Percentiles rank a stretch among this genome's conserved stretches.
phyloP scores from a whole-genome alignment of 441 rosid species.

The Adansonia grandidieri region DNA sequence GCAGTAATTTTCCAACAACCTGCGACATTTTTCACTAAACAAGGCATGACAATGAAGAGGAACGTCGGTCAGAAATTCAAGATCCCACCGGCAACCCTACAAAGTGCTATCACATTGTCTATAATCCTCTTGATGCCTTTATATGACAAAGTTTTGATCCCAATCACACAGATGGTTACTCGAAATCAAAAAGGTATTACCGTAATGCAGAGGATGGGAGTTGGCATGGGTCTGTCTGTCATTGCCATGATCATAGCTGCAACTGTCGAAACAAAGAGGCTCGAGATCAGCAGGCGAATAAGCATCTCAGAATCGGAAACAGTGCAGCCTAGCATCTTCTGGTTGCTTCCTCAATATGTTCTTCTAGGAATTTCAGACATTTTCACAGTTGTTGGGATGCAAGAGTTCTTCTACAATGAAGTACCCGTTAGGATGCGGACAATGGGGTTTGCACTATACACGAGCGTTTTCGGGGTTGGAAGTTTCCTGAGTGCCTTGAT shows the following conservation, averaged over 20 bases:
- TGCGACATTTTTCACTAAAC: conserved; percentile 86
- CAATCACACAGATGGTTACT: conserved; percentile 50
- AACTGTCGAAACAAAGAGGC: conserved; percentile 67
- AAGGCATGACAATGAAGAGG: conserved; percentile 88
- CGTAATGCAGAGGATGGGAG: conserved; percentile 85
- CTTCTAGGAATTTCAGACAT: conserved; percentile 81
- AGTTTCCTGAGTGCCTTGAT: conserved; percentile 78
- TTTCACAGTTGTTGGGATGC: conserved; percentile 95
- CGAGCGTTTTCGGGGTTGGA: conserved; percentile 91
- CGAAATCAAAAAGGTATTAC: conserved; percentile 55
- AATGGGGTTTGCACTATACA: conserved; percentile 86
- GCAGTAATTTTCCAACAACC: conserved; percentile 92
- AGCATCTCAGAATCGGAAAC: conserved; percentile 29
- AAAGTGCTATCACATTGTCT: conserved; percentile 82
- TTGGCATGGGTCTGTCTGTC: conserved; percentile 81
- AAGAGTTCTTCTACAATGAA: conserved; percentile 88
- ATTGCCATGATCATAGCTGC: conserved; percentile 86
- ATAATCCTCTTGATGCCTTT: conserved; percentile 85
- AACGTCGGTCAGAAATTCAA: conserved; percentile 66
- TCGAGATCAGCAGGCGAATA: conserved; percentile 42
- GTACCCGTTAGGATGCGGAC: conserved; percentile 85
- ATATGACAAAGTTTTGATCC: conserved; percentile 69
- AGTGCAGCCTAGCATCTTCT: conserved; percentile 66
- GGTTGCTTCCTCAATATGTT: conserved; percentile 87
- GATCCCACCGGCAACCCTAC: conserved; percentile 93